phyloP scores from a whole-genome alignment of 805 yeast species.

The Wickerhamomyces tratensis region DNA sequence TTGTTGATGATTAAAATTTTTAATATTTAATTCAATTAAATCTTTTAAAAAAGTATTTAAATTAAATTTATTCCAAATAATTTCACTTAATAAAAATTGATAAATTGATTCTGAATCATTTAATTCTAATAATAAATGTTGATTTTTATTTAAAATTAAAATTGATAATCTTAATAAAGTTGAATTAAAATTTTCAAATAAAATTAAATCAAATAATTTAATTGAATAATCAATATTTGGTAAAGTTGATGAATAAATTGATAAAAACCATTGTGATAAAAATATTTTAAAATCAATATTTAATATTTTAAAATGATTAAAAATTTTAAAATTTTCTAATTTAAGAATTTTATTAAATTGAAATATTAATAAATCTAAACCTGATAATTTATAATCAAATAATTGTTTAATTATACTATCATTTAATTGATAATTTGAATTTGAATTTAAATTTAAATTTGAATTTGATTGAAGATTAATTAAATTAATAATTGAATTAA shows the following conservation, averaged over 20 bases:
- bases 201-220: conserved; percentile 40
- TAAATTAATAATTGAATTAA: conserved; percentile 41
- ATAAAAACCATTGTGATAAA: conserved; percentile 59
- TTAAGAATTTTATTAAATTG: conserved; percentile 39
- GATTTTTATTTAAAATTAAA: conserved; percentile 40
- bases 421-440: no score
- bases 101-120: conserved; percentile 30
- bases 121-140: conserved; percentile 24
- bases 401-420: conserved; percentile 28
- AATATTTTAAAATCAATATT: conserved; percentile 35
- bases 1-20: conserved; percentile 3
- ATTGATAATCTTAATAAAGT: conserved; percentile 46
- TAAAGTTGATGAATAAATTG: conserved; percentile 50
- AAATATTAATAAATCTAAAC: conserved; percentile 39
- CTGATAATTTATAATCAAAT: conserved; percentile 43
- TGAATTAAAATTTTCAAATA: conserved; percentile 44
- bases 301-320: conserved; percentile 28
- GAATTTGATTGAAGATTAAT: conserved; percentile 57
- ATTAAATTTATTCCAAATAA: conserved; percentile 32
- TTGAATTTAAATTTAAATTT: conserved; percentile 22
- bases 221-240: conserved; percentile 38
- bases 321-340: conserved; percentile 30
- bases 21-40: conserved; percentile 8
- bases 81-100: conserved; percentile 28
- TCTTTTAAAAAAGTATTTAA: conserved; percentile 26